A percentile compares a stretch with the other conserved stretches of the same genome.
Conservation (phyloP, 306 rosid species). For the Hylodesmum podocarpum region DNA sequence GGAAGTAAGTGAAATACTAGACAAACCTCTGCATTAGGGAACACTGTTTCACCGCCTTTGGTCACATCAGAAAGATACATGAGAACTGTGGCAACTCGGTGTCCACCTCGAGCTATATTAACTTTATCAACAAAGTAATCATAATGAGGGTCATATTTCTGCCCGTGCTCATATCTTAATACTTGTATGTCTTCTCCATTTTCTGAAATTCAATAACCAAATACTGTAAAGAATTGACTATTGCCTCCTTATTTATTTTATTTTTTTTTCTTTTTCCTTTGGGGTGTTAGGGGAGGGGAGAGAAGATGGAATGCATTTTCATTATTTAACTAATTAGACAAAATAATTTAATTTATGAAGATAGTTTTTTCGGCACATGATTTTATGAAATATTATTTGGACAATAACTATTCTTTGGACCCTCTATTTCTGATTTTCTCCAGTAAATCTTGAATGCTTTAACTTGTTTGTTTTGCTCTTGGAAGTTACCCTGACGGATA, state of each 20-base stretch:
- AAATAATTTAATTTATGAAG: slow-evolving; percentile 2
- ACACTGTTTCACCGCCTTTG: slow-evolving; percentile 95
- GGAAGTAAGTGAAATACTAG: slow-evolving; percentile 9
- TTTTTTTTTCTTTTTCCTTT: not conserved
- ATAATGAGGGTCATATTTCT: slow-evolving; percentile 86
- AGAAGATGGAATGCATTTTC: slow-evolving; percentile 14
- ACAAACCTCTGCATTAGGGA: slow-evolving; percentile 90
- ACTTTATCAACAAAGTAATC: slow-evolving; percentile 92
- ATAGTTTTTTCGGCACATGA: not conserved
- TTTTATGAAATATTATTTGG: slow-evolving; percentile 17
- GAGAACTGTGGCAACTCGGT: slow-evolving; percentile 90
- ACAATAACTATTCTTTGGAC: not conserved
- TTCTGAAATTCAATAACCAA: slow-evolving; percentile 59
- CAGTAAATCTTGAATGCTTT: slow-evolving; percentile 4
- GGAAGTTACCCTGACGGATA: not conserved
- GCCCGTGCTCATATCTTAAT: slow-evolving; percentile 91
- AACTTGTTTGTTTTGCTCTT: not conserved
- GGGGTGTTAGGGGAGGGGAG: not conserved
- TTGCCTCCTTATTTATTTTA: not conserved
- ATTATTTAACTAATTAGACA: slow-evolving; percentile 1
- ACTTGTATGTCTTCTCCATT: slow-evolving; percentile 97
- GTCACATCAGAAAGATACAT: slow-evolving; percentile 83
- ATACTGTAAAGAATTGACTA: slow-evolving; percentile 19
- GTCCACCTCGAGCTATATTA: slow-evolving; percentile 90
- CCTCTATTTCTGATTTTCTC: not conserved